A percentile compares a stretch with the other conserved stretches of the same genome.
Evolutionary conservation across 495 filamentous ascomycete species (phyloP).

Genomic region (Penicillium macrosclerotiorum): DNA sequence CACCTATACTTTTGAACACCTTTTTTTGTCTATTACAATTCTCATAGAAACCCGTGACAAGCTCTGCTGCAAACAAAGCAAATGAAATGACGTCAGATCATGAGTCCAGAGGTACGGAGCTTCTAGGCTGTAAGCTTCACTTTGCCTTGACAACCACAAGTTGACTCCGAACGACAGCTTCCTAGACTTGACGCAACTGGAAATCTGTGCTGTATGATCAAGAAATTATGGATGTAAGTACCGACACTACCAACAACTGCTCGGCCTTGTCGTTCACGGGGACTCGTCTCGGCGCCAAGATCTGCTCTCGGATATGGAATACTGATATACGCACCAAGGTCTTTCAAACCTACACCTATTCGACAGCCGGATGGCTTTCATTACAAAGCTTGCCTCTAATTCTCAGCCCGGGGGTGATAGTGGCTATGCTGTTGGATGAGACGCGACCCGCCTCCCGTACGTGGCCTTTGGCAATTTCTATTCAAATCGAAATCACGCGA

Average conservation of each 20-base stretch:
- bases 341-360: slow-evolving; percentile 64
- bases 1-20: not conserved
- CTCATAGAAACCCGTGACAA: too few species aligned
- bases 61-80: slow-evolving; percentile 8
- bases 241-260: not conserved
- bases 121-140: not conserved
- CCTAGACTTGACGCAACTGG: too few species aligned
- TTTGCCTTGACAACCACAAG: not conserved
- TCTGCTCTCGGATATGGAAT: not conserved
- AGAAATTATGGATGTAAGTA: slow-evolving; percentile 21
- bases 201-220: not conserved
- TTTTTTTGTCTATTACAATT: not conserved
- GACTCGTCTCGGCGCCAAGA: not conserved
- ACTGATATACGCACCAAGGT: slow-evolving; percentile 38
- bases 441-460: slow-evolving; percentile 54
- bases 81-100: slow-evolving; percentile 16
- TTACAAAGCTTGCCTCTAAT: slow-evolving; percentile 66
- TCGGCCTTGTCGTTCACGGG: too few species aligned
- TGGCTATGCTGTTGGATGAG: slow-evolving; percentile 58
- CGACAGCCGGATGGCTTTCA: slow-evolving; percentile 63
- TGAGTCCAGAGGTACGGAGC: not conserved
- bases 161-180: not conserved
- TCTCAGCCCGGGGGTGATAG: slow-evolving; percentile 63
- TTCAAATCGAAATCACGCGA: not conserved
- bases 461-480: slow-evolving; percentile 11